Evolutionary conservation across 768 basidiomycete genomes (phyloP), one percentile per base, ranked within the genome.

Genomic region (Panellus pusillus): DNA sequence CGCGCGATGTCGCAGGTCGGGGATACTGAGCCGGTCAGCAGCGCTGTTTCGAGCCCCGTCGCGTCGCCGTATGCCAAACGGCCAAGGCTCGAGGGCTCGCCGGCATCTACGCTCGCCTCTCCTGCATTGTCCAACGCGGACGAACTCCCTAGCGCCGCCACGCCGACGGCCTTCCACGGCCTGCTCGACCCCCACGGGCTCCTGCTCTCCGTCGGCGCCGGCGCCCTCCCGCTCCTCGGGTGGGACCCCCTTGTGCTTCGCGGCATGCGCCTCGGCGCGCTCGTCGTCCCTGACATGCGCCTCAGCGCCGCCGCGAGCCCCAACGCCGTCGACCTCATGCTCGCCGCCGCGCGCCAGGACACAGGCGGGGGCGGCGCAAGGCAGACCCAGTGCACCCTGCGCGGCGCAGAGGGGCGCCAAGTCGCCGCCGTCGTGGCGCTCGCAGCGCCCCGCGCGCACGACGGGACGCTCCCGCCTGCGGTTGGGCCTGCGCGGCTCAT

Each of bases 1-100:
- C 73, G 87, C 41, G 78, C 78, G 63, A 86, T 91, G 77, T 82
- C 84, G 8, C 65, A 61, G 2, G 67, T 93, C 19, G 68, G 65
- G 32, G 32, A 35, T 35, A 14, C 14, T 3, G 32, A 35, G 8
- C 32, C 7, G 3, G 11, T 14, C 11, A 35, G 32, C 32, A 35
- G 32, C 32, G 3, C 2, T 14, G 8, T 9, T 7, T 24, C 24
- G 24, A 35, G 32, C 32, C 32, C 32, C 11, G 32, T 35, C 14
- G 14, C 32, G 3, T 14, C 32, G 32, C 14, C 32, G 32, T 35
- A 3, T 35, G 32, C 32, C 11, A 35, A 35, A 35, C 32, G 32
- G 3, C 32, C 32, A 14, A 35, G 32, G 14, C 13, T 32, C 31
- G 31, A 32, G n/a, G n/a, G n/a, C 13, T 32, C 31, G 13, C 31